Evolutionary conservation across 495 filamentous ascomycete genomes (phyloP).

Genomic region (Annulohypoxylon bovei): DNA sequence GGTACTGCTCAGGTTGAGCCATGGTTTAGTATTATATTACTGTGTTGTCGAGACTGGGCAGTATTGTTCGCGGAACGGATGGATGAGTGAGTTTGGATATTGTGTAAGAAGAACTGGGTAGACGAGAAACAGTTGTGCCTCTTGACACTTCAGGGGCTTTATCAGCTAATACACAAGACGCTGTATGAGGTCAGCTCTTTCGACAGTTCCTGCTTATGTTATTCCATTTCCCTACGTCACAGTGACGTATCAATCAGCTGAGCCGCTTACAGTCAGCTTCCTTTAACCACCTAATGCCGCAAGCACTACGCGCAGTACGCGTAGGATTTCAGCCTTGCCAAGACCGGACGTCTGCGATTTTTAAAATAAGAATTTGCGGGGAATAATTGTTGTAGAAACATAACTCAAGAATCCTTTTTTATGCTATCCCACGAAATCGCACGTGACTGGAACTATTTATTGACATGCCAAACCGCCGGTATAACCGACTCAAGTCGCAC

Average conservation of each 20-base stretch:
- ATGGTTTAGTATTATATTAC: not conserved
- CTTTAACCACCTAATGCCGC: not conserved
- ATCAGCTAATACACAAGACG: no score
- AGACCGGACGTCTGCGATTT: not conserved
- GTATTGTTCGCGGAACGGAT: not conserved
- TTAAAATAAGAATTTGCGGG: not conserved
- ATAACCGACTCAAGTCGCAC: no score
- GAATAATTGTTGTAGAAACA: not conserved
- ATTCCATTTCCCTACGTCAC: no score
- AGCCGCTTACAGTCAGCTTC: not conserved
- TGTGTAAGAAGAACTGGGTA: not conserved
- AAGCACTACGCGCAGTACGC: no score
- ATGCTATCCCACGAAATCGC: not conserved
- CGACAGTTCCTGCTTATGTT: no score
- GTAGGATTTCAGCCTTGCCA: not conserved
- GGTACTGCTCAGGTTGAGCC: not conserved
- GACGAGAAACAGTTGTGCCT: no score
- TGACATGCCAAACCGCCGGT: no score
- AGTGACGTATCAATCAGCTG: not conserved
- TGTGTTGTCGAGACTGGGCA: not conserved
- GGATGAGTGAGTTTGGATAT: not conserved
- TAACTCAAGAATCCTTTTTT: not conserved
- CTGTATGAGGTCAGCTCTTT: no score
- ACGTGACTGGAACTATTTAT: not conserved
- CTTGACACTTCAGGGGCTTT: no score